A percentile compares a stretch with the other conserved stretches of the same genome.
Evolutionary conservation across 345 rosid genomes (phyloP).

Genomic region (Eucalyptus marginata): DNA sequence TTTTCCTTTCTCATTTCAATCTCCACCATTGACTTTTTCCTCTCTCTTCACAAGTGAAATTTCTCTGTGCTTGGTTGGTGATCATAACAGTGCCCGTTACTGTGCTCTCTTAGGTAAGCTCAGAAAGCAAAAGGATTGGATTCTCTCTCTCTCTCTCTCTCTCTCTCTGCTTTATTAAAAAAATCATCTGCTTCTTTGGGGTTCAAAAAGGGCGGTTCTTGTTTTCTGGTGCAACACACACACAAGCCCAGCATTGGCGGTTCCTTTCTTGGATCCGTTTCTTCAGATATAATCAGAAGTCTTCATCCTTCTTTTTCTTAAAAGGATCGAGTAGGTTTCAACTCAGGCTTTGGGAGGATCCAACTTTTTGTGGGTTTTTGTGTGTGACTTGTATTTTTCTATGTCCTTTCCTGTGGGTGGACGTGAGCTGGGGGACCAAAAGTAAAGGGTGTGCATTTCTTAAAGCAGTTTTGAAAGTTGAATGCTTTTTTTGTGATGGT

Average conservation of each 20-base stretch:
- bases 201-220: not conserved
- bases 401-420: not conserved
- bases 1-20: not conserved
- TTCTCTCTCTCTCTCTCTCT: not conserved
- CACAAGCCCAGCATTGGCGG: not conserved
- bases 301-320: not conserved
- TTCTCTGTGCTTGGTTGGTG: not conserved
- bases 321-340: not conserved
- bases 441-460: not conserved
- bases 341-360: not conserved
- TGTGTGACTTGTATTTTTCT: not conserved
- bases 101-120: not conserved
- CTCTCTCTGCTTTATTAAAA: not conserved
- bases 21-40: not conserved
- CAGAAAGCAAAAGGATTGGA: not conserved
- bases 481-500: not conserved
- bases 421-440: not conserved
- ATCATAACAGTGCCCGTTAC: not conserved
- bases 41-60: not conserved
- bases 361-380: not conserved
- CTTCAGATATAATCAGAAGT: not conserved
- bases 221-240: not conserved
- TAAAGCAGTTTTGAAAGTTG: not conserved
- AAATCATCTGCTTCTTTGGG: not conserved
- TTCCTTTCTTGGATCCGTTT: not conserved